phyloP scores from a whole-genome alignment of 164 flowering plant genomes.

The Litsea cubeba region DNA sequence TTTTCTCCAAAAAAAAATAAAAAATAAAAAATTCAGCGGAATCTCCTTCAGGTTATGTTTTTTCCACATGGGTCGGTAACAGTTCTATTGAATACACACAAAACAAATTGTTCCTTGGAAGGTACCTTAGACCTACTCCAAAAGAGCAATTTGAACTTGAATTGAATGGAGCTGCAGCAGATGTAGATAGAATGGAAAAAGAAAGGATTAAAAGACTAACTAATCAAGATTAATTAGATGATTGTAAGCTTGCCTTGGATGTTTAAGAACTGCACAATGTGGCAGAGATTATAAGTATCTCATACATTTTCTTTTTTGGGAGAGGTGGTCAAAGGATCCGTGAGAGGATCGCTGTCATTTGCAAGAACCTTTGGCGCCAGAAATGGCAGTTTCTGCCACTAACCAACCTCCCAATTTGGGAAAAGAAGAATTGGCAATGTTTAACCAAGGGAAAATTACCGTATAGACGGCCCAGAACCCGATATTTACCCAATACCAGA shows the following conservation, averaged over 20 bases:
- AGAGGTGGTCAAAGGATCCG: neutral
- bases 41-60: neutral
- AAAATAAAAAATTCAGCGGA: neutral
- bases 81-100: neutral
- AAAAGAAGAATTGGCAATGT: neutral
- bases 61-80: constrained; percentile 6
- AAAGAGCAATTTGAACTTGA: constrained; percentile 4
- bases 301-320: neutral
- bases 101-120: neutral
- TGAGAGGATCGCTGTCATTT: constrained; percentile 1
- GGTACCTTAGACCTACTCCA: neutral
- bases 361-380: constrained; percentile 13
- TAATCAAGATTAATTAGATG: constrained; percentile 1
- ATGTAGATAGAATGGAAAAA: neutral
- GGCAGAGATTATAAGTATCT: too few species aligned
- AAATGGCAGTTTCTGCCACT: neutral
- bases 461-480: too few species aligned
- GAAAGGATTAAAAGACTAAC: constrained; percentile 6
- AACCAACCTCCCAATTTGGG: neutral
- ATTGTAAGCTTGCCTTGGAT: constrained; percentile 7
- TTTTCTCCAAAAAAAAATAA: neutral
- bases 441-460: too few species aligned
- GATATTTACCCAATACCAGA: too few species aligned
- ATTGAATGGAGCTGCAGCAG: neutral
- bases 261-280: constrained; percentile 1